Conservation (phyloP, 805 yeast species). For the Diddensiella santjacobensis region DNA sequence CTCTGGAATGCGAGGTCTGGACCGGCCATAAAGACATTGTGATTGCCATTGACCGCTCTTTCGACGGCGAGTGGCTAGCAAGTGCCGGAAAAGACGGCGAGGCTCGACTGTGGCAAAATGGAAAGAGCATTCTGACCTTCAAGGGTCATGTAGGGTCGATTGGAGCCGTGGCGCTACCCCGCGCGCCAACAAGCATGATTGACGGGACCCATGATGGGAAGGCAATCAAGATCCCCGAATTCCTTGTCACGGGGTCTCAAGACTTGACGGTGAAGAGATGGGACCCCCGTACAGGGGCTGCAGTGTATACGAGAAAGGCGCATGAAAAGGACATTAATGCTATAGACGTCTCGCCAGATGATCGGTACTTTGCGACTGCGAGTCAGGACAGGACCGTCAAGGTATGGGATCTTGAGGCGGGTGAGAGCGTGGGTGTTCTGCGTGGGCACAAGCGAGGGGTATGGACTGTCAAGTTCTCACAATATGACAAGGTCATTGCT, state of each 20-base stretch:
- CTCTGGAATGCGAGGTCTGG: conserved; percentile 58
- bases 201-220: conserved; percentile 11
- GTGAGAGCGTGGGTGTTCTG: conserved; percentile 80
- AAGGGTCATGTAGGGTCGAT: conserved; percentile 86
- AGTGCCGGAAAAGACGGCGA: conserved; percentile 88
- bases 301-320: conserved; percentile 89
- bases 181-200: conserved; percentile 37
- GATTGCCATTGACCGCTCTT: conserved; percentile 71
- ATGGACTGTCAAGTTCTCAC: conserved; percentile 80
- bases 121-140: conserved; percentile 45
- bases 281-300: conserved; percentile 48
- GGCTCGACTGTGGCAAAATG: conserved; percentile 75
- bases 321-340: conserved; percentile 96
- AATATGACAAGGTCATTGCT: conserved; percentile 65
- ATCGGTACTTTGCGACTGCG: conserved; percentile 84
- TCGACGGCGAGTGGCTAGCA: conserved; percentile 84
- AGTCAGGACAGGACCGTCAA: conserved; percentile 91
- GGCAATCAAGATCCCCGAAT: conserved; percentile 47
- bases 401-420: conserved; percentile 80
- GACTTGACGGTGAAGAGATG: conserved; percentile 86
- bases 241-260: conserved; percentile 74
- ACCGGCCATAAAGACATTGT: conserved; percentile 86
- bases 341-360: conserved; percentile 86
- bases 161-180: conserved; percentile 75
- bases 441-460: conserved; percentile 92